Percentiles rank a stretch among this genome's conserved stretches.
Evolutionary conservation across 352 stramenopile species (phyloP).

Genomic region (Phytophthora megakarya): DNA sequence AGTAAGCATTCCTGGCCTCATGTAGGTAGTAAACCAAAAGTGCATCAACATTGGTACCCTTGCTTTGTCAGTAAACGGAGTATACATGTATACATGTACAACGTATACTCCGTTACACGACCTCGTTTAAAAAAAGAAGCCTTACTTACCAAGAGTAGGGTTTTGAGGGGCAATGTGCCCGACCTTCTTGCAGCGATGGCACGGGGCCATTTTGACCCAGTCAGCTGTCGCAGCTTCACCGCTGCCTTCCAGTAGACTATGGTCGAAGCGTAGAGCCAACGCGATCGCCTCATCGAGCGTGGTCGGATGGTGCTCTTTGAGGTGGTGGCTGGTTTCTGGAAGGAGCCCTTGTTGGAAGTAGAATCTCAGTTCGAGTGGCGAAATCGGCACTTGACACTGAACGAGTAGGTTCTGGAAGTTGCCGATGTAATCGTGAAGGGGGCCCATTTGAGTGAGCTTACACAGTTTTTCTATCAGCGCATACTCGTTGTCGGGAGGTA

Average conservation of each 20-base stretch:
- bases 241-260: neutral
- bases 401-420: neutral
- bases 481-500: neutral
- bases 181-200: neutral
- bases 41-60: no score
- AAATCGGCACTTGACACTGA: neutral
- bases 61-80: no score
- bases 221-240: neutral
- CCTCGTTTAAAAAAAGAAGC: neutral
- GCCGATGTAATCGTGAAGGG: neutral
- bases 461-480: neutral
- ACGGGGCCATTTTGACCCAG: neutral
- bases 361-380: neutral
- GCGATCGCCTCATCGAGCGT: neutral
- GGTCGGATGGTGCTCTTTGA: neutral
- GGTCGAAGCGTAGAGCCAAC: neutral
- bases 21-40: no score
- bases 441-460: neutral
- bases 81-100: no score
- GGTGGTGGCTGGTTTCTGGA: neutral
- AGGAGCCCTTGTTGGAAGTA: neutral
- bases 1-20: no score
- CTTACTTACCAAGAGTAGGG: neutral
- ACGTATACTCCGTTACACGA: neutral
- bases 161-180: neutral